Percentiles rank a stretch among this genome's conserved stretches.
Conservation (phyloP, 345 rosid genomes). For the Bretschneidera sinensis region DNA sequence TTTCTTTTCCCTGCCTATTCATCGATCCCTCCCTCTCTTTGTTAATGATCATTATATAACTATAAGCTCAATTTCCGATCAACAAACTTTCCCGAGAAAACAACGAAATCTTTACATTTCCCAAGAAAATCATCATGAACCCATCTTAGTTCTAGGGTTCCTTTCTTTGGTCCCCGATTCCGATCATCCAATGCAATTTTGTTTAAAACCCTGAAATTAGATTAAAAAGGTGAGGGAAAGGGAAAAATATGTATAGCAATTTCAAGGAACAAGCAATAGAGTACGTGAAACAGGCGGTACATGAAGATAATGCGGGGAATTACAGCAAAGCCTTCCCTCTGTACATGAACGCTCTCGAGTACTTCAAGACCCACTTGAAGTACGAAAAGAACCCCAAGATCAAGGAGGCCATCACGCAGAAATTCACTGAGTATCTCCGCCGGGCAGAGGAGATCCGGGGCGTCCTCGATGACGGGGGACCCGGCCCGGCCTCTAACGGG, state of each 20-base stretch:
- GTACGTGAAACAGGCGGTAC: conserved; percentile 76
- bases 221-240: conserved; percentile 1
- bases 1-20: not conserved
- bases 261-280: conserved; percentile 83
- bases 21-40: too few relatives aligned
- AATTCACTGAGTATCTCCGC: conserved; percentile 73
- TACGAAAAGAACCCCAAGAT: conserved; percentile 83
- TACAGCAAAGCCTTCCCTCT: conserved; percentile 74
- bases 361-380: conserved; percentile 77
- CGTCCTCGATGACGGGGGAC: conserved; percentile 66
- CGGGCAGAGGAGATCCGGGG: conserved; percentile 86
- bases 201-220: not conserved
- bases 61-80: not conserved
- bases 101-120: too few relatives aligned
- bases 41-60: too few relatives aligned
- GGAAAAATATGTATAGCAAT: conserved; percentile 62
- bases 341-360: conserved; percentile 85
- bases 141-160: not conserved
- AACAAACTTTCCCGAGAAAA: too few relatives aligned
- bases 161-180: too few relatives aligned
- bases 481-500: conserved; percentile 55
- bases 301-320: conserved; percentile 73
- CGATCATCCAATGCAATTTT: conserved; percentile 17
- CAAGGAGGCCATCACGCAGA: conserved; percentile 65
- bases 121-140: too few relatives aligned